These are phyloP conservation scores for Rutidosis leptorrhynchoides DNA, from an alignment of 129 eudicot genomes.

Conservation along the genomic window DNA sequence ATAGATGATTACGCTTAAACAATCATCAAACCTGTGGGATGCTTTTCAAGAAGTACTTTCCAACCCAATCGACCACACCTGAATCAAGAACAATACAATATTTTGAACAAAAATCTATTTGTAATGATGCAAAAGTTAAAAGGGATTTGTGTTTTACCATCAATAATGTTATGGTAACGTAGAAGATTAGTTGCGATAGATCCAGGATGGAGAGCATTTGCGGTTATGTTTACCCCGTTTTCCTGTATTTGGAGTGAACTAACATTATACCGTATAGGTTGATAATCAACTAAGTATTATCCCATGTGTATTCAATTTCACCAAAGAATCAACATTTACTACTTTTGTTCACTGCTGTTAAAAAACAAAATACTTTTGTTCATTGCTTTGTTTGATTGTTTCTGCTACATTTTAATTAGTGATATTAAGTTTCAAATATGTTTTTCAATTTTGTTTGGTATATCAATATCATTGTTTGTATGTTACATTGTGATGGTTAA, in stretches of 20 bases:
- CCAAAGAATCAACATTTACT: no score
- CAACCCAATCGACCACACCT: constrained; percentile 51
- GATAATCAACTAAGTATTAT: no score
- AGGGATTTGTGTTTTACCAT: constrained; percentile 38
- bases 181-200: constrained; percentile 66
- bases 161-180: constrained; percentile 51
- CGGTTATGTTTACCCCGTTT: constrained; percentile 49
- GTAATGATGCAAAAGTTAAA: not conserved
- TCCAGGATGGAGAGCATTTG: constrained; percentile 68
- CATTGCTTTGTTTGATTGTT: no score
- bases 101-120: not conserved
- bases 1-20: not conserved
- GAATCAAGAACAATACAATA: constrained; percentile 29
- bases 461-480: no score
- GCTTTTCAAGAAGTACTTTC: constrained; percentile 56
- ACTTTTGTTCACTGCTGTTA: no score
- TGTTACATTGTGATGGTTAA: no score
- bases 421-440: no score
- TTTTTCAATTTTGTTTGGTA: no score
- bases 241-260: constrained; percentile 34
- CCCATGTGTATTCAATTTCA: no score
- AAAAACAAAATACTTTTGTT: no score
- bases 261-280: not conserved
- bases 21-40: constrained; percentile 58
- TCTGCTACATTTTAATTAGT: no score